Conservation (phyloP, 345 rosid genomes). For the Stellera chamaejasme region DNA sequence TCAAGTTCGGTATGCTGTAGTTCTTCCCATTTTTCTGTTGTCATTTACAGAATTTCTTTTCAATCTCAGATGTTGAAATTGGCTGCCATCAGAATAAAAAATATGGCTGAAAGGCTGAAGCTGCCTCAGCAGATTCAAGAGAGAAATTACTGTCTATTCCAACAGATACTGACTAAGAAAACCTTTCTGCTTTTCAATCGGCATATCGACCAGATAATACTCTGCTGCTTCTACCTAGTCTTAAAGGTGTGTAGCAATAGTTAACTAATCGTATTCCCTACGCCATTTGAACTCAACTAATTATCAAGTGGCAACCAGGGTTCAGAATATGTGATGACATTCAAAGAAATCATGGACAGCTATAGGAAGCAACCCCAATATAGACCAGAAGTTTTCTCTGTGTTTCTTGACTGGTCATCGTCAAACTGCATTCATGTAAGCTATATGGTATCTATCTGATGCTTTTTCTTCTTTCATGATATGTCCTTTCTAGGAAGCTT, state of each 20-base stretch:
- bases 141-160: constrained; percentile 61
- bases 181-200: constrained; percentile 66
- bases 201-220: constrained; percentile 81
- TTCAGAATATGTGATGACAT: constrained; percentile 70
- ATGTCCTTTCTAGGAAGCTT: constrained; percentile 4
- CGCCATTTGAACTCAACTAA: constrained; percentile 15
- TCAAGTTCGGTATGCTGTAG: too few relatives aligned
- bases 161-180: constrained; percentile 52
- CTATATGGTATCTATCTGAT: not conserved
- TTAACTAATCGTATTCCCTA: constrained; percentile 8
- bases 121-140: constrained; percentile 65
- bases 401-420: constrained; percentile 63
- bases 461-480: constrained; percentile 2
- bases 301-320: constrained; percentile 41
- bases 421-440: constrained; percentile 56
- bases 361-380: constrained; percentile 96
- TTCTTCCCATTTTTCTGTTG: constrained; percentile 1
- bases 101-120: constrained; percentile 80
- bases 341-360: constrained; percentile 72
- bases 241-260: constrained; percentile 47
- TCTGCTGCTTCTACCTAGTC: constrained; percentile 77
- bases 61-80: constrained; percentile 56
- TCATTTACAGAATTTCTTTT: constrained; percentile 8
- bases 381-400: constrained; percentile 80
- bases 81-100: constrained; percentile 79